Percentiles rank a stretch among this genome's conserved stretches.
phyloP scores from a whole-genome alignment of 1,284 basidiomycete genomes.

The Thecaphora thlaspeos region DNA sequence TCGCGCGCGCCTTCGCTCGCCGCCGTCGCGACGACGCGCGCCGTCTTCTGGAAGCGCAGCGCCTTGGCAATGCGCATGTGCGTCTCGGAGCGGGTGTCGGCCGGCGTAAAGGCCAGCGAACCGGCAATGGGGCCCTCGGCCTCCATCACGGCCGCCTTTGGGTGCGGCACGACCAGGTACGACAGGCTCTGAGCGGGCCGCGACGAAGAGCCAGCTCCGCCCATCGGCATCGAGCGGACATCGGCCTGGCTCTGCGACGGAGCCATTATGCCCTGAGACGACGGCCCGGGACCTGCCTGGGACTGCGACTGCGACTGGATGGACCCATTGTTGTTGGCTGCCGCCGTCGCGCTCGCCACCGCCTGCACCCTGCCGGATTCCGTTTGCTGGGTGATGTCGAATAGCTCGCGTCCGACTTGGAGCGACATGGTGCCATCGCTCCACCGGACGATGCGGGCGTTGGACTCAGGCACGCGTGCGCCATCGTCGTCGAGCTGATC shows the following conservation, averaged over 20 bases:
- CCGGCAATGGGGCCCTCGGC: conserved; percentile 79
- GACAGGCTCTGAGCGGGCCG: conserved; percentile 57
- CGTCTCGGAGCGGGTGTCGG: conserved; percentile 83
- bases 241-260: conserved; percentile 22
- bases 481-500: conserved; percentile 66
- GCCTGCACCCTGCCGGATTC: conserved; percentile 34
- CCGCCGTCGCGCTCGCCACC: conserved; percentile 11
- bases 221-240: conserved; percentile 30
- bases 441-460: conserved; percentile 83
- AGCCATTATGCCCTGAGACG: conserved; percentile 10
- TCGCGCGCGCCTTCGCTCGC: conserved; percentile 39
- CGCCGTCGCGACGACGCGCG: conserved; percentile 64
- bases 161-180: conserved; percentile 86
- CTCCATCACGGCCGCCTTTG: conserved; percentile 78
- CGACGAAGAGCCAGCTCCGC: conserved; percentile 24
- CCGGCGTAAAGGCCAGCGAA: conserved; percentile 77
- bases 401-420: conserved; percentile 80
- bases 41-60: conserved; percentile 73
- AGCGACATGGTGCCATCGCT: conserved; percentile 84
- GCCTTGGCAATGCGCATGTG: conserved; percentile 83
- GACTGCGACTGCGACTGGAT: neutral
- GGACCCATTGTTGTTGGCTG: too few relatives aligned
- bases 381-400: conserved; percentile 67
- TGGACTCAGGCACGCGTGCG: conserved; percentile 75
- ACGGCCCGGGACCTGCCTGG: conserved; percentile 10